Evolutionary conservation across 2,329 filamentous ascomycete species (phyloP).

Genomic region (Verticillium albo-atrum): DNA sequence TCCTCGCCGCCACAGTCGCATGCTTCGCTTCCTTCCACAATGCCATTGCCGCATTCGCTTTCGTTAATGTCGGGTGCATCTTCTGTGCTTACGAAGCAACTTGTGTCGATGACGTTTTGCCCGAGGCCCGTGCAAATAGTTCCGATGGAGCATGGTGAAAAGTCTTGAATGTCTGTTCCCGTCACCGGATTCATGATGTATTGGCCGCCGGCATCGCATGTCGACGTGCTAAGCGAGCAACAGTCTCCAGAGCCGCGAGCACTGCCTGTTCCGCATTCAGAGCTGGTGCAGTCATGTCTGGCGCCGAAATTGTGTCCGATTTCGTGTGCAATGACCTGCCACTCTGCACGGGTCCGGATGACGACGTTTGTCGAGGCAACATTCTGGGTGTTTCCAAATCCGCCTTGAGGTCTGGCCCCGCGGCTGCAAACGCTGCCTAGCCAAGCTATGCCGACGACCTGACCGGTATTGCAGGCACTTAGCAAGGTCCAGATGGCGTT

Average conservation of each 20-base stretch:
- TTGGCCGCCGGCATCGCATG: constrained; percentile 70
- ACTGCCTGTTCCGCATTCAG: constrained; percentile 53
- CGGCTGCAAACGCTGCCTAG: constrained; percentile 76
- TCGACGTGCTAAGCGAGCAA: constrained; percentile 66
- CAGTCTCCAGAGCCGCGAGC: constrained; percentile 57
- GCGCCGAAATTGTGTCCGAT: constrained; percentile 92
- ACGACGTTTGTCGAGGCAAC: constrained; percentile 88
- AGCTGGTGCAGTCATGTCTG: constrained; percentile 79
- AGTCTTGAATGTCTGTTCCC: constrained; percentile 63
- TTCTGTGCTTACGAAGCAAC: constrained; percentile 78
- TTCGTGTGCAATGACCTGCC: constrained; percentile 96
- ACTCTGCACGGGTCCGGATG: constrained; percentile 70
- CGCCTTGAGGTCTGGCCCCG: constrained; percentile 43
- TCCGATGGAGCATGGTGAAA: constrained; percentile 85
- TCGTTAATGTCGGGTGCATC: constrained; percentile 77
- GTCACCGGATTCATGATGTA: constrained; percentile 98
- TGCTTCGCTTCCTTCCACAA: constrained; percentile 87
- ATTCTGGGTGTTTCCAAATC: constrained; percentile 58
- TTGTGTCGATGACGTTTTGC: constrained; percentile 68
- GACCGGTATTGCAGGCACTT: constrained; percentile 74
- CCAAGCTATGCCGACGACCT: constrained; percentile 90
- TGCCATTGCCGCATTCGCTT: constrained; percentile 91
- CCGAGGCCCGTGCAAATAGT: constrained; percentile 88
- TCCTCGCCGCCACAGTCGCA: constrained; percentile 85
- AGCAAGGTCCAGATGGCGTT: constrained; percentile 94